These are phyloP conservation scores for Collybia nuda DNA, from an alignment of 768 basidiomycete genomes.

Conservation along the genomic window DNA sequence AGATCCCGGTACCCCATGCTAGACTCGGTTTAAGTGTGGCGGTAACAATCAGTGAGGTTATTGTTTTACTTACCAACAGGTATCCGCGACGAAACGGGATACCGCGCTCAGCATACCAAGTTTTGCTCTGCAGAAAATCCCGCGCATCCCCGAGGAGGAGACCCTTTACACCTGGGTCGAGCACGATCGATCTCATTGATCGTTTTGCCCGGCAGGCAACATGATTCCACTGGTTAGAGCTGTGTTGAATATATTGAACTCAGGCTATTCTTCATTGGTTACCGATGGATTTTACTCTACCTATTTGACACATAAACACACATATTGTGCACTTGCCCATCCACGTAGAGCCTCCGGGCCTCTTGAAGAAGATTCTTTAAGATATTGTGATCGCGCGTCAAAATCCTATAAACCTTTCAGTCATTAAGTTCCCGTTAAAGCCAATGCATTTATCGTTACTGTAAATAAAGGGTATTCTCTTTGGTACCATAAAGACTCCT, in stretches of 20 bases:
- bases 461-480: constrained; percentile 15
- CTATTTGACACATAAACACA: constrained; percentile 40
- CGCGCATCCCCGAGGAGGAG: constrained; percentile 56
- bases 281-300: constrained; percentile 28
- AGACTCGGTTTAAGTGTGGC: background rate
- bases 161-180: constrained; percentile 58
- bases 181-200: constrained; percentile 53
- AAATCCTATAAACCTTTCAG: constrained; percentile 28
- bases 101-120: constrained; percentile 64
- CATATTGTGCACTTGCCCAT: constrained; percentile 38
- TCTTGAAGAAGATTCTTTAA: constrained; percentile 41
- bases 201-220: constrained; percentile 56
- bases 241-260: background rate
- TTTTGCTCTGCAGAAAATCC: constrained; percentile 56
- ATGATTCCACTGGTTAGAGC: constrained; percentile 43
- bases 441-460: background rate
- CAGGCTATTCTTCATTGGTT: background rate
- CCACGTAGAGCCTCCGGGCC: constrained; percentile 36
- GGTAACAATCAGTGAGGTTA: background rate
- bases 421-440: too few relatives aligned
- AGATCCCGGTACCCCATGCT: constrained; percentile 70
- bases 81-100: constrained; percentile 73
- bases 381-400: constrained; percentile 35
- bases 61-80: constrained; percentile 35
- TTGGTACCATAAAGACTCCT: constrained; percentile 12